Percentiles rank a stretch among this genome's conserved stretches.
Conservation (phyloP, 164 flowering plant species). For the Liriodendron chinense region DNA sequence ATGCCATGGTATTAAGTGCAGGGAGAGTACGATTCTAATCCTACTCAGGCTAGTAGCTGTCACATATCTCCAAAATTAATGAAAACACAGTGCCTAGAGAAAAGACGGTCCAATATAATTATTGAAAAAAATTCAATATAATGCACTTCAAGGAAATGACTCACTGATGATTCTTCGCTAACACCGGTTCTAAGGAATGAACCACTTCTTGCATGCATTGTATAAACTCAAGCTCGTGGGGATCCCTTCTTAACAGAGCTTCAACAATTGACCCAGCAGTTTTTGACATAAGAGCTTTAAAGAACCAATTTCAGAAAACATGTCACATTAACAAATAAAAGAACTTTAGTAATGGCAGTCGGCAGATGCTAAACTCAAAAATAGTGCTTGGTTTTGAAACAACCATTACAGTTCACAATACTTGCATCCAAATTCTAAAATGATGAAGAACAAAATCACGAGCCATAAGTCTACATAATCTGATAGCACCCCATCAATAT, state of each 20-base stretch:
- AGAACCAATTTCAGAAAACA: constrained; percentile 10
- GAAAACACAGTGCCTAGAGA: not conserved
- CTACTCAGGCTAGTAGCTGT: not conserved
- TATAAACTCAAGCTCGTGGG: constrained; percentile 89
- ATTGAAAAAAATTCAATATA: not conserved
- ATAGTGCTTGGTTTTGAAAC: not conserved
- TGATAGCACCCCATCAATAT: not conserved
- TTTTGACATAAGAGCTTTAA: constrained; percentile 86
- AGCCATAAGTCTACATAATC: not conserved
- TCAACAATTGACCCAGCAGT: constrained; percentile 94
- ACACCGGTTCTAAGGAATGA: constrained; percentile 91
- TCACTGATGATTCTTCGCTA: constrained; percentile 92
- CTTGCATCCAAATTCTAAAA: not conserved
- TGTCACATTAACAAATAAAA: constrained; percentile 8
- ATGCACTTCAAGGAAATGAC: constrained; percentile 20
- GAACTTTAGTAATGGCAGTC: constrained; percentile 3
- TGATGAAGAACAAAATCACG: not conserved
- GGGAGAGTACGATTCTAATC: not conserved
- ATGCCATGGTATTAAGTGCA: not conserved
- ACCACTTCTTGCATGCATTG: constrained; percentile 90
- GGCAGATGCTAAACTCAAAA: not conserved
- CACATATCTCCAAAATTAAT: not conserved
- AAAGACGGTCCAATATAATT: not conserved
- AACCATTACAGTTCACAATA: constrained; percentile 9
- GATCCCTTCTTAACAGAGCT: constrained; percentile 92